phyloP scores from a whole-genome alignment of 306 rosid species.

The Oxytropis ochrocephala region DNA sequence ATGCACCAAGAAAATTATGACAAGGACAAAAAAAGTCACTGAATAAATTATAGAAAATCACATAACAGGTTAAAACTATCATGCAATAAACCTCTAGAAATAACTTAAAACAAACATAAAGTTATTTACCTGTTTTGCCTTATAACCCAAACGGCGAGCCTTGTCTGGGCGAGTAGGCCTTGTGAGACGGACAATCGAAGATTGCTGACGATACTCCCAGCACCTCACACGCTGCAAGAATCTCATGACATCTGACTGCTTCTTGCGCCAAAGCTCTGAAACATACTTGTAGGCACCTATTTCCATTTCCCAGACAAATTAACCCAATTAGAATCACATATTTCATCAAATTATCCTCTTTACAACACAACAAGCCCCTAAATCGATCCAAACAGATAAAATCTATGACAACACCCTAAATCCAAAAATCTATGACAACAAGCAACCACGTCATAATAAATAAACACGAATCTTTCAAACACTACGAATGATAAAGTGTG shows the following conservation, averaged over 20 bases:
- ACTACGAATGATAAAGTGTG: too few species aligned
- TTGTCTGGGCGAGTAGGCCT: too few species aligned
- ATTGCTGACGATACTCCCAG: slow-evolving; percentile 92
- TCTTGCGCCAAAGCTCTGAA: slow-evolving; percentile 90
- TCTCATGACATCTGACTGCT: slow-evolving; percentile 81
- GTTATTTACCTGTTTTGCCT: slow-evolving; percentile 69
- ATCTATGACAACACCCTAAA: too few species aligned
- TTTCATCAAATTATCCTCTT: not conserved
- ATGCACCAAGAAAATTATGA: not conserved
- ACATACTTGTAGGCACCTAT: slow-evolving; percentile 87
- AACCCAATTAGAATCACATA: not conserved
- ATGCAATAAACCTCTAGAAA: too few species aligned
- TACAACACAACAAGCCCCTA: not conserved
- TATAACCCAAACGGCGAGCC: slow-evolving; percentile 86
- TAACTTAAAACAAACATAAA: not conserved
- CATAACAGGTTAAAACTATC: too few species aligned
- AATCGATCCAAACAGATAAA: not conserved
- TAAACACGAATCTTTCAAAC: too few species aligned
- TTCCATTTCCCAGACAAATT: not conserved
- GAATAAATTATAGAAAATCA: not conserved
- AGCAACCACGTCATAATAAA: not conserved
- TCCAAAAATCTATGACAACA: not conserved
- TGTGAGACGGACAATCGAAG: slow-evolving; percentile 80
- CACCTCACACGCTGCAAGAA: slow-evolving; percentile 89
- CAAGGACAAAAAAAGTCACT: not conserved